Conservation (phyloP, 441 rosid genomes). For the Arabidopsis hybrid region DNA sequence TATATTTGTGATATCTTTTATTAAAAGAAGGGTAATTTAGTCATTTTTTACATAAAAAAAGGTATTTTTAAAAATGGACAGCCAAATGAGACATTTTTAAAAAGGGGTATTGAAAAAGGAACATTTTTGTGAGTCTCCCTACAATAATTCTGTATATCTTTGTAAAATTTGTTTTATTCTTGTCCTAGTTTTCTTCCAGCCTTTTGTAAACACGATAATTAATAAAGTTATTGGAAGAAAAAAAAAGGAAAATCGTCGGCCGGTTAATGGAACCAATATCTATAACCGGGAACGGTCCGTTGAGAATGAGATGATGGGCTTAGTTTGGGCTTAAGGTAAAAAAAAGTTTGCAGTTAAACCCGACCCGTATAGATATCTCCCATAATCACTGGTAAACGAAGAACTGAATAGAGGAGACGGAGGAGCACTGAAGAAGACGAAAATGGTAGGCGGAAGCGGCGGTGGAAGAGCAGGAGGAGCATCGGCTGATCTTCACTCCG, state of each 20-base stretch:
- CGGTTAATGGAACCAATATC: conserved; percentile 12
- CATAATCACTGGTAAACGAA: conserved; percentile 16
- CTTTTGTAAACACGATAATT: no score
- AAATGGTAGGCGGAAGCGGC: conserved; percentile 42
- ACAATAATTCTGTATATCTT: no score
- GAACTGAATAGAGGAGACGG: conserved; percentile 27
- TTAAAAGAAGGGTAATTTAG: no score
- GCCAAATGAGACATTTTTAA: no score
- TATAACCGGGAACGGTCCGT: conserved; percentile 4
- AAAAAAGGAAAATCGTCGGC: background rate
- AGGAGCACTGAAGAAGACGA: conserved; percentile 18
- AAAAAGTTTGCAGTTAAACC: background rate
- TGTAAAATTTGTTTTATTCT: no score
- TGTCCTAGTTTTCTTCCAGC: no score
- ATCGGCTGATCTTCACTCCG: conserved; percentile 67
- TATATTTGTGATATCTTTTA: no score
- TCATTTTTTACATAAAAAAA: no score
- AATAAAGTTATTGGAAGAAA: no score
- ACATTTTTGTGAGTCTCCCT: no score
- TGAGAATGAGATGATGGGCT: conserved; percentile 36
- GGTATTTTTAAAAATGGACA: no score
- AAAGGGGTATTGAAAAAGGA: no score
- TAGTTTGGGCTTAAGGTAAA: conserved; percentile 17
- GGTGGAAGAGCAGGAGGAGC: conserved; percentile 45
- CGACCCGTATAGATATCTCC: conserved; percentile 3